Percentiles rank a stretch among this genome's conserved stretches.
These are phyloP conservation scores for Mortierella sp. DNA, from an alignment of 371 early-diverging fungal species.

Conservation along the genomic window DNA sequence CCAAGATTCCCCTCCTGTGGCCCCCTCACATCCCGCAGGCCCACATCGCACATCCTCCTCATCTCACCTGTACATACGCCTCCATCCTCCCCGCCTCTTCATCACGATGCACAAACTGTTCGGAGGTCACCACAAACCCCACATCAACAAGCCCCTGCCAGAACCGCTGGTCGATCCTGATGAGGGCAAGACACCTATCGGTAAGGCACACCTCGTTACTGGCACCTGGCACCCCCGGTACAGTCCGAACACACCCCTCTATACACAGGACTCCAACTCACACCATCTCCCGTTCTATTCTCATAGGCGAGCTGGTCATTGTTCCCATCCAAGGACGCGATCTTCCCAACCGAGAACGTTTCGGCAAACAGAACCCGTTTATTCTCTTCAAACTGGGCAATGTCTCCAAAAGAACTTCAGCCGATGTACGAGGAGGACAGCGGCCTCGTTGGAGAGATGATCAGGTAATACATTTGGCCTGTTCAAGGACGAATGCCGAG, in stretches of 20 bases:
- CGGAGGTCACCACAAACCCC: constrained; percentile 16
- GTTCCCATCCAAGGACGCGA: constrained; percentile 58
- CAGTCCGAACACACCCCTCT: too few relatives aligned
- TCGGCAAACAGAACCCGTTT: constrained; percentile 61
- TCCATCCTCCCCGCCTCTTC: too few relatives aligned
- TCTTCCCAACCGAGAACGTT: constrained; percentile 59
- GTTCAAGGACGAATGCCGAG: too few relatives aligned
- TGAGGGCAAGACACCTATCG: constrained; percentile 50
- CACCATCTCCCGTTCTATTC: constrained; percentile 2
- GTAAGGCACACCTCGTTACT: too few relatives aligned
- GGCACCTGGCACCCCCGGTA: too few relatives aligned
- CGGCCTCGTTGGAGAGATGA: constrained; percentile 64
- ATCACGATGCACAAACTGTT: constrained; percentile 39
- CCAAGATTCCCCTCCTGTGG: too few relatives aligned
- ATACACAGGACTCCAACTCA: too few relatives aligned
- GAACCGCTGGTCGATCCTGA: constrained; percentile 51
- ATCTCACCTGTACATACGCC: neutral
- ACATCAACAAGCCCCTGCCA: constrained; percentile 45
- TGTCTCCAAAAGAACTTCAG: constrained; percentile 56
- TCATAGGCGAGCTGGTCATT: constrained; percentile 38
- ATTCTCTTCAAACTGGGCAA: constrained; percentile 61
- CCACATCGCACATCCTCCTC: neutral
- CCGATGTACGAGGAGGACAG: constrained; percentile 62
- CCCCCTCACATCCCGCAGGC: too few relatives aligned
- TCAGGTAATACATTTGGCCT: too few relatives aligned